Base-by-base conservation (phyloP, 768 basidiomycete species). In the Kwoniella dendrophila region DNA sequence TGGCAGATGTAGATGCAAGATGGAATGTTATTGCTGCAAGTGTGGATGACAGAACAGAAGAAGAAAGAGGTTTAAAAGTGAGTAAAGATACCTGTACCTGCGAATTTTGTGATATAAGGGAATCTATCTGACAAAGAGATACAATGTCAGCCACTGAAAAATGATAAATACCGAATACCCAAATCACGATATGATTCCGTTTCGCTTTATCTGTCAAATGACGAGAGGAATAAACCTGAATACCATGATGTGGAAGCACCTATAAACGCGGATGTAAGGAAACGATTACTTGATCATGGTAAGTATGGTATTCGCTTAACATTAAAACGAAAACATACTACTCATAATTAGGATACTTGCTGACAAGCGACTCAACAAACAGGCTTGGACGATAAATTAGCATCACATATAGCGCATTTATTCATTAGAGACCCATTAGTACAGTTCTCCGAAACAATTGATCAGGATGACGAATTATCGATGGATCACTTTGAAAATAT, bases 11-110 rank as follows among this genome's bases (percentile, higher is more conserved):
- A 4, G 96, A 99, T 81, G 96, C 91, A 73, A 86, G 96, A 43
- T 99, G 96, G 96, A 91, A 97, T 72, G 96, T 99, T 10, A 96
- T 99, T 66, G 90, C 96, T 10, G 96, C 90, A n/a, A 92, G 91
- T 71, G 95, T 99, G 0, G 96, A 99, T 73, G 95, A 98, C 80
- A 86, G 96, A 52, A 98, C 93, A 14, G 86, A 88, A 65, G 95
- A 97, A 77, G 96, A 99, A 79, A 86, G 95, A 59, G 94, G 94
- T 4, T 66, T 88, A 62, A 90, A 88, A 84, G 91, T 90, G 58
- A 59, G 59, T 58, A 14, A 26, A 45, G 43, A 18, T 44, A 12
- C 1, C 4, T 5, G 41, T 24, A 10, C 10, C 14, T 16, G 12
- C n/a, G 43, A 32, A 33, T 16, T 26, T 38, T 5, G 38, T 8